These are phyloP conservation scores for Beauveria australis DNA, from an alignment of 2,329 filamentous ascomycete genomes.

Conservation along the genomic window DNA sequence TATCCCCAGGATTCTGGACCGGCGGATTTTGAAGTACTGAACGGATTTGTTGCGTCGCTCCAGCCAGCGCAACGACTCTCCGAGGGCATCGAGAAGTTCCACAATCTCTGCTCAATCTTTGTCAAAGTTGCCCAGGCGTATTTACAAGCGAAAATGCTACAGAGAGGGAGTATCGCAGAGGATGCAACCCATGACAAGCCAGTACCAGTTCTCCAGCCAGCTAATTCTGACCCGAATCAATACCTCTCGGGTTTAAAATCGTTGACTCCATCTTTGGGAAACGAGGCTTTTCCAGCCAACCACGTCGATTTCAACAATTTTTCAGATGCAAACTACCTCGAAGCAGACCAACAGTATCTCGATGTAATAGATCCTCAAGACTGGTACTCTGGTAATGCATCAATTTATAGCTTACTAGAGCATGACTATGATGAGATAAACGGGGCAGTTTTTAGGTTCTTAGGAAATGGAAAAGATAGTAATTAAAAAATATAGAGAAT, in stretches of 20 bases:
- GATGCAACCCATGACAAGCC: neutral
- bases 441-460: neutral
- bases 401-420: neutral
- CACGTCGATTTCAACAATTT: neutral
- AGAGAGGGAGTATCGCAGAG: neutral
- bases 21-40: neutral
- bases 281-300: neutral
- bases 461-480: neutral
- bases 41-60: neutral
- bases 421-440: neutral
- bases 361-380: neutral
- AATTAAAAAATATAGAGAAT: neutral
- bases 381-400: neutral
- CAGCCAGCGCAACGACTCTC: neutral
- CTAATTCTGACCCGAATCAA: neutral
- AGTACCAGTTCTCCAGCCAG: neutral
- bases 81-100: neutral
- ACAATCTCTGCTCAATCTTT: slow-evolving; percentile 3
- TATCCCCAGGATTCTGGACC: neutral
- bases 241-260: neutral
- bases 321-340: neutral
- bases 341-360: neutral
- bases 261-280: neutral
- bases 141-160: neutral
- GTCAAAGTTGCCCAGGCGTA: slow-evolving; percentile 1